Base-by-base conservation (phyloP, 257 asterid genomes). In the Penstemon davidsonii region DNA sequence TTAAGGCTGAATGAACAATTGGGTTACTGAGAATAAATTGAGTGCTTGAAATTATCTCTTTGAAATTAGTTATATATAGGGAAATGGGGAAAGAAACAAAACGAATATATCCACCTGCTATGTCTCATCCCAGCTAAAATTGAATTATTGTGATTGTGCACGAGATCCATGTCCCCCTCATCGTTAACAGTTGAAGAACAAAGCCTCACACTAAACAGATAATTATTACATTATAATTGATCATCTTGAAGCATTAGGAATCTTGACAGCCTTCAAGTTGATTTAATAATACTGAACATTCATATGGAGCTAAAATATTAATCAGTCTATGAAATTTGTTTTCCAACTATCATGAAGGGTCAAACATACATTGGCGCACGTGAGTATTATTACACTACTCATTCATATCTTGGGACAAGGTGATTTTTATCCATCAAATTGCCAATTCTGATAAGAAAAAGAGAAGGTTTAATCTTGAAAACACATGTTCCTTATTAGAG, bases 21-120 rank as follows among this genome's bases (percentile, higher is more conserved):
- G 33, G 62, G 39, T 5, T 55, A 0, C 37, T 37, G 15, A 39
- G 62, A 41, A 52, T 3, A 39, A 25, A 38, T 41, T n/a, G 12
- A 38, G 9, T 15, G 8, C 2, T 5, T 33, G 19, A 11, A 18
- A n/a, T 5, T 3, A 7, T 51, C 39, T 11, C 19, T 50, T 8
- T 11, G 15, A 60, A 47, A 64, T 2, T 4, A n/a, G 25, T 44
- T 67, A 54, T 55, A 54, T 54, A 67, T 42, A 42, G 54, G 10
- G n/a, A 43, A 41, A 67, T 67, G 55, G 7, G 12, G 49, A 59
- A 59, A 40, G 64, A 59, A 67, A 42, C 55, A 19, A 10, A 19
- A 55, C 52, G 45, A 60, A 40, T 40, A 8, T 8, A n/a, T 42
- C 7, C 51, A 41, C 13, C 44, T 60, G 10, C 51, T 39, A 3